Evolutionary conservation across 345 rosid species (phyloP).

Genomic region (Arabidopsis suecica): DNA sequence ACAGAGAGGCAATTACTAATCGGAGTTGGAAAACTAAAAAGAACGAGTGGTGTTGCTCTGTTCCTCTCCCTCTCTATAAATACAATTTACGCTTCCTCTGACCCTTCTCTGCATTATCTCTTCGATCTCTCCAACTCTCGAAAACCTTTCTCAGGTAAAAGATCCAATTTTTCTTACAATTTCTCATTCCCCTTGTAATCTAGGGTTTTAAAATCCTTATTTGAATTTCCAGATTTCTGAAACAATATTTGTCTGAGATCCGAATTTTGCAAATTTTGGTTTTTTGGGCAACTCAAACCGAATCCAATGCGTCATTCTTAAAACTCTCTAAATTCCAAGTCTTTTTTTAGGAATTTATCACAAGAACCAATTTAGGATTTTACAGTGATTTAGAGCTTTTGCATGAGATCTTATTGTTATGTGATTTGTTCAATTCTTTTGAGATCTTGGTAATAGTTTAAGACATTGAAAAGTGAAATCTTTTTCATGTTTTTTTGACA

Average conservation of each 20-base stretch:
- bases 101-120: conserved; percentile 32
- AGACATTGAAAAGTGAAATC: not conserved
- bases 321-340: too few species aligned
- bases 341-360: too few species aligned
- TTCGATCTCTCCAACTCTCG: conserved; percentile 11
- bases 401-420: too few species aligned
- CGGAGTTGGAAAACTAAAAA: not conserved
- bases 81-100: conserved; percentile 18
- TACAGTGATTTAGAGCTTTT: too few species aligned
- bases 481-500: not conserved
- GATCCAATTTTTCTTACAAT: conserved; percentile 15
- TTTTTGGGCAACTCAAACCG: not conserved
- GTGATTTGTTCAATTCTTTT: not conserved
- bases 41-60: conserved; percentile 40
- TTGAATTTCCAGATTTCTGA: not conserved
- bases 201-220: conserved; percentile 5
- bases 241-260: not conserved
- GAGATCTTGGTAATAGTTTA: not conserved
- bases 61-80: conserved; percentile 15
- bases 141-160: conserved; percentile 28
- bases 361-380: too few species aligned
- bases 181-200: not conserved
- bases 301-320: too few species aligned
- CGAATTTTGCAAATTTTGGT: not conserved
- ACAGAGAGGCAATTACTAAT: not conserved